phyloP scores from a whole-genome alignment of 805 yeast genomes.

The Grigorovia humatica region DNA sequence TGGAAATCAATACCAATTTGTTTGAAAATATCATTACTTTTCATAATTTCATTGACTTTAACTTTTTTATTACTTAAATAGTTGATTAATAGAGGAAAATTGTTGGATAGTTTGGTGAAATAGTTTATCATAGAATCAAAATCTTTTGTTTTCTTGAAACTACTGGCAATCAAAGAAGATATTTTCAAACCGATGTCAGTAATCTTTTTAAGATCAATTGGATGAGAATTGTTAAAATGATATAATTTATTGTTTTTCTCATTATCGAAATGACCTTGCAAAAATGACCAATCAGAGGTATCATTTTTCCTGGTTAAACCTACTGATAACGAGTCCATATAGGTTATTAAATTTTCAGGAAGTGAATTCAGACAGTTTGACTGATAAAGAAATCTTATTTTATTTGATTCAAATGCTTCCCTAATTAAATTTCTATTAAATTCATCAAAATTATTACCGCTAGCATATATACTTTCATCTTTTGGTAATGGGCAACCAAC shows the following conservation, averaged over 20 bases:
- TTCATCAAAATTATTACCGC: constrained; percentile 36
- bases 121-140: constrained; percentile 28
- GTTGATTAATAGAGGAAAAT: constrained; percentile 29
- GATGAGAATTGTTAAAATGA: constrained; percentile 1
- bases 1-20: constrained; percentile 24
- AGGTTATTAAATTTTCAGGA: neutral
- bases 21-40: constrained; percentile 9
- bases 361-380: constrained; percentile 33
- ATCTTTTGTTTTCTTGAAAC: constrained; percentile 23
- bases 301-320: neutral
- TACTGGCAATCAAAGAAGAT: constrained; percentile 39
- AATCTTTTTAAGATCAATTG: constrained; percentile 16
- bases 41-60: constrained; percentile 5
- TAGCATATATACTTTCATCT: constrained; percentile 24
- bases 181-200: constrained; percentile 55
- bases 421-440: constrained; percentile 51
- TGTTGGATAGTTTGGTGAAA: constrained; percentile 32
- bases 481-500: constrained; percentile 49
- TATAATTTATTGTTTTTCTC: neutral
- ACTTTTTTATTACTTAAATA: constrained; percentile 8
- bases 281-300: neutral
- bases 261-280: neutral
- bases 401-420: constrained; percentile 47
- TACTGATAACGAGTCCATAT: neutral
- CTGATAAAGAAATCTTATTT: constrained; percentile 67